Conservation (phyloP, 106 monocot species). For the Apostasia ramifera region DNA sequence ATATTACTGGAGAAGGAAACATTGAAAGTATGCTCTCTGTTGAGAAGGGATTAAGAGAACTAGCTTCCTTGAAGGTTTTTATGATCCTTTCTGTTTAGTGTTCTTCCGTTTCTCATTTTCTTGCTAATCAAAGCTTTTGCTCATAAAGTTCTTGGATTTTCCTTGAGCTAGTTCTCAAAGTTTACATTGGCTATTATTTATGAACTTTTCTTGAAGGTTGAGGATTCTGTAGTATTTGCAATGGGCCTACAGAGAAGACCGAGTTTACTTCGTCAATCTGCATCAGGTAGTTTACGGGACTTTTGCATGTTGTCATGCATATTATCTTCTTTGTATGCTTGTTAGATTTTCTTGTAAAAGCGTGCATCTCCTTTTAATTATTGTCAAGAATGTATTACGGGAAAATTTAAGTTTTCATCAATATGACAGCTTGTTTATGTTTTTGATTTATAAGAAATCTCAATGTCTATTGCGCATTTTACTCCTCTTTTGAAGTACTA, state of each 20-base stretch:
- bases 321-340: too few species aligned
- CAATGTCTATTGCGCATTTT: too few species aligned
- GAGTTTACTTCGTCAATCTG: conserved; percentile 44
- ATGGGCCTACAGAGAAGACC: conserved; percentile 51
- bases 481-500: too few species aligned
- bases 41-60: conserved; percentile 89
- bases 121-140: neutral
- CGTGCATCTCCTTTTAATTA: neutral
- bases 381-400: neutral
- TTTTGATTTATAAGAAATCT: neutral
- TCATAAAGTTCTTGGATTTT: neutral
- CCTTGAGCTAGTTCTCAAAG: neutral
- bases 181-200: neutral
- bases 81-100: conserved; percentile 1
- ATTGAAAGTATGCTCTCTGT: conserved; percentile 95
- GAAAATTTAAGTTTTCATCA: neutral
- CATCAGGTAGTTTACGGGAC: conserved; percentile 43
- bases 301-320: too few species aligned
- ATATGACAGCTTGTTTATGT: neutral
- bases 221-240: conserved; percentile 78
- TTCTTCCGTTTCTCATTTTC: neutral
- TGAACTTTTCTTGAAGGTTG: conserved; percentile 40
- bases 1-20: conserved; percentile 81
- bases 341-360: too few species aligned
- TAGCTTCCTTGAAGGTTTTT: conserved; percentile 77